These are phyloP conservation scores for Solanum piurae DNA, from an alignment of 257 asterid genomes.

Conservation along the genomic window DNA sequence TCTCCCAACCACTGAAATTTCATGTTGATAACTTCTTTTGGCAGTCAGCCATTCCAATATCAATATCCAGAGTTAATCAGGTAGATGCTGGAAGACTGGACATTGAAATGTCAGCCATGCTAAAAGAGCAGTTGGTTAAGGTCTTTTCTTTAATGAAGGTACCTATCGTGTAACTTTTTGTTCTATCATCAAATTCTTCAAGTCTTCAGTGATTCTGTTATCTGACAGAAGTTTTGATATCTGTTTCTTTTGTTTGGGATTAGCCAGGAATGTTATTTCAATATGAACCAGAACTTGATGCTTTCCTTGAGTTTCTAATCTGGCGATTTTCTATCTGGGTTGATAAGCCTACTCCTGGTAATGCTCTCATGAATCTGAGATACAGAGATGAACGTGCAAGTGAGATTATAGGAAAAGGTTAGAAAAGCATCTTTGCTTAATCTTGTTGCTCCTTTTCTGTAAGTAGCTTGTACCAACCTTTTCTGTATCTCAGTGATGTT, in stretches of 20 bases:
- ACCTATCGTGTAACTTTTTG: slow-evolving; percentile 9
- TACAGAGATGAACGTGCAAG: slow-evolving; percentile 87
- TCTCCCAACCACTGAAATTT: not conserved
- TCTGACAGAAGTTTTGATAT: slow-evolving; percentile 7
- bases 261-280: slow-evolving; percentile 99
- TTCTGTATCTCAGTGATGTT: not conserved
- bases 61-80: slow-evolving; percentile 82
- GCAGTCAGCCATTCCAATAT: slow-evolving; percentile 65
- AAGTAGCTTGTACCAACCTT: not conserved
- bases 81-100: slow-evolving; percentile 89
- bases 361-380: slow-evolving; percentile 69
- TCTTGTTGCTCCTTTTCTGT: not conserved
- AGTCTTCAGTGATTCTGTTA: slow-evolving; percentile 1
- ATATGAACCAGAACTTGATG: slow-evolving; percentile 93
- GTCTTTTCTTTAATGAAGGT: slow-evolving; percentile 91
- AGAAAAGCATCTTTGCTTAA: not conserved
- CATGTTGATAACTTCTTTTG: not conserved
- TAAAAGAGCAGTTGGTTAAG: slow-evolving; percentile 88
- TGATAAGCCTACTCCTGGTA: slow-evolving; percentile 97
- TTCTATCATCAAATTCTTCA: not conserved
- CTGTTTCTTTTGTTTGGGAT: slow-evolving; percentile 48
- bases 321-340: slow-evolving; percentile 99
- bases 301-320: slow-evolving; percentile 82
- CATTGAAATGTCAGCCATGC: slow-evolving; percentile 94
- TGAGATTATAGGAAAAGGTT: slow-evolving; percentile 75